Base-by-base conservation (phyloP, 768 basidiomycete species). In the Termitomyces heimii region DNA sequence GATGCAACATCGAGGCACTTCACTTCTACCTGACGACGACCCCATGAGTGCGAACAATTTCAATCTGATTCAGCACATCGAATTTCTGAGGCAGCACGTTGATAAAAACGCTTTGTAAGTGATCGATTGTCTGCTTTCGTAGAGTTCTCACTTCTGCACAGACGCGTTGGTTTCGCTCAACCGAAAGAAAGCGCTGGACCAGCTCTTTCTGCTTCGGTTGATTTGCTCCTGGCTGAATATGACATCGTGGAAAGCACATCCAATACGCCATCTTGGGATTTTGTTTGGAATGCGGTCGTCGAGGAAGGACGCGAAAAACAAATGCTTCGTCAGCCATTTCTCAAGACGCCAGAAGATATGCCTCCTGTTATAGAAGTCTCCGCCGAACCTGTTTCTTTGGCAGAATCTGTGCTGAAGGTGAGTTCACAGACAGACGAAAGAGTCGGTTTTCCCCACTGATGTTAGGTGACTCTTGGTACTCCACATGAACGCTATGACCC, bases 31-130 rank as follows among this genome's bases (percentile, higher is more conserved):
- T 0, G 94, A 97, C 65, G 79, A 82, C 5, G 78, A 92, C 62
- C 84, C 82, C 4, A 66, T 73, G 39, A 88, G 86, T 68, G 73
- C 84, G 20, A 81, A 79, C 6, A 81, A 92, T 46, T 96, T 97
- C 65, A 82, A 92, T 67, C 70, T 97, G n/a, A 73, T 85, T 29
- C 77, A 78, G n/a, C 93, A 95, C 64, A 67, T 97, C 31, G 82
- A 86, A 60, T 93, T 93, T 65, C 75, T 98, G 53, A 81, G 95
- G 42, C 77, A 77, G 10, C 81, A 92, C 63, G 76, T 97, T 31
- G 91, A 95, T 67, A 97, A 97, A 72, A 86, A 85, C 67, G 84
- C 87, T 1, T 63, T 97, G 94, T 95, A 65, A 72, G 92, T 81
- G 35, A 8, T n/a, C 47, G 44, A 37, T 28, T 20, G 13, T 18